Base-by-base conservation (phyloP, 257 asterid species). In the Jasminum sambac region DNA sequence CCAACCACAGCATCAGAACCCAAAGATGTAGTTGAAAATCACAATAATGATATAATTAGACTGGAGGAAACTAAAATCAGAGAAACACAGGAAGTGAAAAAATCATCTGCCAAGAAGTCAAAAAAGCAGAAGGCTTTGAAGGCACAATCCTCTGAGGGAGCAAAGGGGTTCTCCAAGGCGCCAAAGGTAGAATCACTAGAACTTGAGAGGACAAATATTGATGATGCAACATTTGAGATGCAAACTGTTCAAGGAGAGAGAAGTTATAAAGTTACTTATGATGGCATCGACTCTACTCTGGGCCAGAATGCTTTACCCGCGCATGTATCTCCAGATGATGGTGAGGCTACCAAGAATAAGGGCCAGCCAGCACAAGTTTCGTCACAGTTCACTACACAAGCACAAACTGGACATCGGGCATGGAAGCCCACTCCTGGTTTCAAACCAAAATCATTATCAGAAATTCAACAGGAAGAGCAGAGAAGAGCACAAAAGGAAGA, bases 371-470 rank as follows among this genome's bases (percentile, higher is more conserved):
- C 77, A 64, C 82, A 80, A 72, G 76, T 59, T 66, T 76, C 68
- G 34, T 48, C 82, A 59, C 87, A 80, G 75, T 58, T 66, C 30
- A 74, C 69, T 46, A 17, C 52, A 37, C 89, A 82, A 78, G 74
- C 78, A 57, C 81, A 69, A 23, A 42, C 83, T 65, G 90, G 79
- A 64, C 89, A 80, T 59, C 88, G 95, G 34, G 96, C 94, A 65
- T 95, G 99, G 99, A 95, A 95, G 83, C 91, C 91, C 76, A 96
- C 99, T 72, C 96, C 99, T 73, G 97, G 97, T 69, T 90, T 95
- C 84, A 92, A 84, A 81, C 96, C 97, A 9, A 95, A 90, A 76
- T 91, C 99, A 23, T 74, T 95, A 6, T 64, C 91, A 57, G 99
- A 95, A 77, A 95, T 95, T 81, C 99, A 95, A 60, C 91, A 81